A percentile compares a stretch with the other conserved stretches of the same genome.
phyloP scores from a whole-genome alignment of 2,329 filamentous ascomycete species.

The Paracorniculantispora psalliotae region DNA sequence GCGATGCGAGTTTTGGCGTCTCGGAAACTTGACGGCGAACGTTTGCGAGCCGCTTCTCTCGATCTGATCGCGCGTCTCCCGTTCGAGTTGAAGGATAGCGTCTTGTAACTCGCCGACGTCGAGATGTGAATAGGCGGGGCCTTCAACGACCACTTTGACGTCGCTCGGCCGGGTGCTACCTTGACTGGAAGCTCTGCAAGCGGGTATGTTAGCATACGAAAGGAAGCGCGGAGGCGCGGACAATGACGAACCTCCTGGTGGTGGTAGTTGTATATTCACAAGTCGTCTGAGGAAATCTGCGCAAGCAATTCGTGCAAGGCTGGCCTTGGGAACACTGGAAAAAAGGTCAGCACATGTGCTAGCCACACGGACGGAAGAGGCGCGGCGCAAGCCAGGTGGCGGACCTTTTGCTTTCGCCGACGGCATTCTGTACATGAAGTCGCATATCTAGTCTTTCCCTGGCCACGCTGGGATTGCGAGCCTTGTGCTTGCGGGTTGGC shows the following conservation, averaged over 20 bases:
- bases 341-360: background rate
- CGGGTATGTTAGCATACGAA: background rate
- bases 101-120: conserved; percentile 30
- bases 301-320: conserved; percentile 49
- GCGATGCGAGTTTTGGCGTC: conserved; percentile 2
- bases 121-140: conserved; percentile 31
- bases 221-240: no score
- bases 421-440: conserved; percentile 49
- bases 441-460: conserved; percentile 21
- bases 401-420: conserved; percentile 47
- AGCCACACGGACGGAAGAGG: background rate
- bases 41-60: background rate
- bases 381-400: background rate
- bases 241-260: conserved; percentile 21
- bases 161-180: background rate
- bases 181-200: conserved; percentile 2
- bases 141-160: conserved; percentile 14
- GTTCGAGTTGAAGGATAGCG: conserved; percentile 30
- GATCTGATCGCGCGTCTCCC: conserved; percentile 4
- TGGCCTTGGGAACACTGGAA: conserved; percentile 49
- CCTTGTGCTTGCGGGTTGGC: conserved; percentile 26
- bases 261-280: conserved; percentile 40
- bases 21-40: conserved; percentile 1
- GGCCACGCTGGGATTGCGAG: conserved; percentile 7
- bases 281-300: conserved; percentile 46